Percentiles rank a stretch among this genome's conserved stretches.
Evolutionary conservation across 2,329 filamentous ascomycete genomes (phyloP).

Genomic region (Penicillium sumatraense): DNA sequence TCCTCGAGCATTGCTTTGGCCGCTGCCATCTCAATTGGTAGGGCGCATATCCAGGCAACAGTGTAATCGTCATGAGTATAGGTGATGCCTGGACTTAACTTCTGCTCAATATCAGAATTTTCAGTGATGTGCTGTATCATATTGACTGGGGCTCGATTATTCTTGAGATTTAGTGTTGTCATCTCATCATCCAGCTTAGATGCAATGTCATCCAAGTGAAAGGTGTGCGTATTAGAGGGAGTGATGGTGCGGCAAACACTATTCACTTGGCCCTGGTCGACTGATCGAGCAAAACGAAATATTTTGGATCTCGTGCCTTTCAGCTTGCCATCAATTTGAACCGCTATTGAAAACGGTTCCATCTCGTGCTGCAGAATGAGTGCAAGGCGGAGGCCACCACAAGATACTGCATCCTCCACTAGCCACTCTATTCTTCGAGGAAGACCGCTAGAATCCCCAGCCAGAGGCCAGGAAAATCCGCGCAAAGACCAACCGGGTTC

Average conservation of each 20-base stretch:
- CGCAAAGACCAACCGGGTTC: background rate
- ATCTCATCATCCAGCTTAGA: background rate
- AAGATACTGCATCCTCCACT: background rate
- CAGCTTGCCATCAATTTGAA: background rate
- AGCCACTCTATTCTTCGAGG: background rate
- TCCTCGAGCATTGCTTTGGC: slow-evolving; percentile 16
- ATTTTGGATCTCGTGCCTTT: background rate
- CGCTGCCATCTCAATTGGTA: background rate
- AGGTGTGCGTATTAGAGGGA: background rate
- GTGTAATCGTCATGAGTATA: slow-evolving; percentile 5
- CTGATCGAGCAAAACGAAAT: background rate
- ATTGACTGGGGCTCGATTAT: background rate
- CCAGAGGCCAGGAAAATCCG: background rate
- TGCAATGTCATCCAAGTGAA: background rate
- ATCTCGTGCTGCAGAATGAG: background rate
- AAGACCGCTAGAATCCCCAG: background rate
- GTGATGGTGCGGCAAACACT: background rate
- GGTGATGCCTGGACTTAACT: background rate
- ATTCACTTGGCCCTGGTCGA: background rate
- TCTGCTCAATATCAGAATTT: background rate
- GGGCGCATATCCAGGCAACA: slow-evolving; percentile 2
- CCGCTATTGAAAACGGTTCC: background rate
- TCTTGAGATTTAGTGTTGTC: background rate
- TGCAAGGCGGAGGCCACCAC: background rate
- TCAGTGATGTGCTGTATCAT: background rate